Conservation (phyloP, 768 basidiomycete species). For the Boletus reticulatus region DNA sequence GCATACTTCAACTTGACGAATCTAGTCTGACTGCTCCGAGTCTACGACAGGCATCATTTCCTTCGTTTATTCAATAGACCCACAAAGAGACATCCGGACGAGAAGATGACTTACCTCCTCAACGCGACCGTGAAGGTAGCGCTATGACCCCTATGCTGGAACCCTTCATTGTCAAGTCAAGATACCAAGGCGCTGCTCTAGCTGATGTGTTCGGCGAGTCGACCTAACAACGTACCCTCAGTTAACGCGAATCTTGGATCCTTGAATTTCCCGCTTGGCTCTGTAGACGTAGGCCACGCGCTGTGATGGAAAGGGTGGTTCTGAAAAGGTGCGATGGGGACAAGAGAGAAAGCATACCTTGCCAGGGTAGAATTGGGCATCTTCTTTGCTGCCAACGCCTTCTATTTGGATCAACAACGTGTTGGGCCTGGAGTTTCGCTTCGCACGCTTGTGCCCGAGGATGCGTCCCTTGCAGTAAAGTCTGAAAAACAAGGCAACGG, state of each 20-base stretch:
- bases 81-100: too few species aligned
- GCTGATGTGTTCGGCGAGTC: too few species aligned
- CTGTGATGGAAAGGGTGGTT: constrained; percentile 37
- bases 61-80: too few species aligned
- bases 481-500: constrained; percentile 42
- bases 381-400: constrained; percentile 90
- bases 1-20: too few species aligned
- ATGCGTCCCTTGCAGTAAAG: constrained; percentile 96
- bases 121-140: too few species aligned
- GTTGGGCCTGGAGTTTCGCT: constrained; percentile 95
- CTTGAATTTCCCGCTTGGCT: constrained; percentile 91
- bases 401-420: constrained; percentile 97
- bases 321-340: background rate
- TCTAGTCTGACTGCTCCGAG: too few species aligned
- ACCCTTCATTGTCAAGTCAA: too few species aligned
- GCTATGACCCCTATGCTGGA: too few species aligned
- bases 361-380: constrained; percentile 97
- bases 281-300: constrained; percentile 98
- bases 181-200: too few species aligned
- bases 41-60: too few species aligned
- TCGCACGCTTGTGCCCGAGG: constrained; percentile 97
- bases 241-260: constrained; percentile 95
- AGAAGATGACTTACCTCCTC: too few species aligned
- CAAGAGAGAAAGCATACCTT: constrained; percentile 60
- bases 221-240: constrained; percentile 88